Base-by-base conservation (phyloP, 2,329 filamentous ascomycete genomes). In the Scortechinia acanthostroma region DNA sequence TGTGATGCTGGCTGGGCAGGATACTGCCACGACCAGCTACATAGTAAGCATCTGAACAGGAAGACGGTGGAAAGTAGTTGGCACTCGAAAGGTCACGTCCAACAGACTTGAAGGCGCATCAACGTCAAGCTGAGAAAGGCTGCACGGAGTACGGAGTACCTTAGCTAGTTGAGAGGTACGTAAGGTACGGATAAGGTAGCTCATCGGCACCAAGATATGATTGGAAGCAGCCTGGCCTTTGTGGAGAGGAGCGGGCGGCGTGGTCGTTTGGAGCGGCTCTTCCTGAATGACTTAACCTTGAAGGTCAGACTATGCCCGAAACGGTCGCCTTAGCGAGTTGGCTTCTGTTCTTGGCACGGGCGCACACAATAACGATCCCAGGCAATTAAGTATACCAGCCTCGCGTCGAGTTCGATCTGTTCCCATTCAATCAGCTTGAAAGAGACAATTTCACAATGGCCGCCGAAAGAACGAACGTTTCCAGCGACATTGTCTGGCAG, bases 401-500 rank as follows among this genome's bases (percentile, higher is more conserved):
- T 30, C n/a, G 25, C 25, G 25, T 10, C 25, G 25, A 30, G 10
- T 30, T 30, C 25, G 25, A 30, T n/a, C 25, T 30, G 25, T 30
- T 30, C 25, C 25, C 25, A 10, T n/a, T n/a, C 25, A 10, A 30
- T 30, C 25, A 30, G 25, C 25, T 30, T n/a, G n/a, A 30, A 30
- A 10, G 10, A 30, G n/a, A 61, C 58, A 67, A 63, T 58, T 61
- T 61, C 76, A 80, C 68, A 69, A 79, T 80, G 74, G 66, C 69
- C 56, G 64, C 65, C 35, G 35, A 10, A 10, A 10, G 25, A 10
- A 40, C 82, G 60, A 88, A 90, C 76, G 77, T 95, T 65, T 94
- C 90, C 68, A 72, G 83, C 65, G 91, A 96, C 74, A 79, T 96
- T 61, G 74, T 95, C 77, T 97, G 91, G 91, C 86, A 91, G 80